These are phyloP conservation scores for Blastocystis hominis DNA, from an alignment of 352 stramenopile genomes.

Conservation along the genomic window DNA sequence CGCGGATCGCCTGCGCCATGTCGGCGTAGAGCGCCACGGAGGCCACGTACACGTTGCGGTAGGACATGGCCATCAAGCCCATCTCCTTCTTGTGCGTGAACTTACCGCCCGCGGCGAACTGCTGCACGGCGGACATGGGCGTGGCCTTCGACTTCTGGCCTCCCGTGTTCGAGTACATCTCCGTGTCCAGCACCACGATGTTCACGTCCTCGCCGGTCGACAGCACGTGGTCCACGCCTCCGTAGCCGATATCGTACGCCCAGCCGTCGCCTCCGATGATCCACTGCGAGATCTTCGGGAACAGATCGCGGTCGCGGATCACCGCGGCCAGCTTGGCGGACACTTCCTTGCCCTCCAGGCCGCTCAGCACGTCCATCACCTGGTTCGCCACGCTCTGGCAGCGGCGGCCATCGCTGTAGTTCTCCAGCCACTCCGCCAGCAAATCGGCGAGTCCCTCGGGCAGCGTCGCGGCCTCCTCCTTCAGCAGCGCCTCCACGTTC, in stretches of 20 bases:
- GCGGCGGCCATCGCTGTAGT: conserved; percentile 65
- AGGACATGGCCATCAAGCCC: conserved; percentile 81
- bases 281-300: conserved; percentile 67
- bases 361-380: conserved; percentile 52
- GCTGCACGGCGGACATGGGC: conserved; percentile 63
- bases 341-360: conserved; percentile 55
- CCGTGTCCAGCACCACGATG: conserved; percentile 67
- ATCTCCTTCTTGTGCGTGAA: conserved; percentile 77
- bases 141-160: conserved; percentile 66
- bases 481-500: conserved; percentile 61
- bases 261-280: conserved; percentile 68
- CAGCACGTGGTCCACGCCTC: conserved; percentile 66
- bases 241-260: conserved; percentile 68
- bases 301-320: conserved; percentile 65
- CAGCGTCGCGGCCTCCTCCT: conserved; percentile 21
- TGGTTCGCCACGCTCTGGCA: conserved; percentile 65
- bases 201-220: conserved; percentile 67
- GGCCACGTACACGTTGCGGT: conserved; percentile 81
- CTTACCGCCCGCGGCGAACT: conserved; percentile 66
- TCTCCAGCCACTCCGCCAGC: conserved; percentile 66
- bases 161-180: conserved; percentile 68
- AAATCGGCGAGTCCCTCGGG: conserved; percentile 62
- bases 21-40: conserved; percentile 69
- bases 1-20: conserved; percentile 71
- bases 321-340: conserved; percentile 61